phyloP scores from a whole-genome alignment of 805 yeast genomes.

The Candida insectorum region DNA sequence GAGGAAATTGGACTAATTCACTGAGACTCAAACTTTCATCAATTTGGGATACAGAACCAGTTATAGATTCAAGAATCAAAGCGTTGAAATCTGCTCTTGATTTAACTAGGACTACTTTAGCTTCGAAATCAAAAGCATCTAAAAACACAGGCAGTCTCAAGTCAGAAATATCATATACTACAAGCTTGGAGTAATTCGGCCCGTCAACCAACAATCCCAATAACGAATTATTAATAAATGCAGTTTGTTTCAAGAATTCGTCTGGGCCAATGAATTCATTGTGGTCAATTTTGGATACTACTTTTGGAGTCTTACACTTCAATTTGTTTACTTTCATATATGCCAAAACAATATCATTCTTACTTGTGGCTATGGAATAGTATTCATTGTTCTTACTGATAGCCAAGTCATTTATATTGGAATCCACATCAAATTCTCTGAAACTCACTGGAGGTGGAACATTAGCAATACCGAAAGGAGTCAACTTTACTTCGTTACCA shows the following conservation, averaged over 20 bases:
- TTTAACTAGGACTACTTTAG: constrained; percentile 55
- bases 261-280: constrained; percentile 30
- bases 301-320: constrained; percentile 44
- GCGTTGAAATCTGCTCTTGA: constrained; percentile 50
- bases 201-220: constrained; percentile 63
- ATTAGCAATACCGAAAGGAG: constrained; percentile 81
- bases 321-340: constrained; percentile 50
- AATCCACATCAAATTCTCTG: constrained; percentile 55
- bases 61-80: constrained; percentile 58
- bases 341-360: constrained; percentile 26
- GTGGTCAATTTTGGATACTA: constrained; percentile 27
- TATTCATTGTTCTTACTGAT: constrained; percentile 55
- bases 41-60: constrained; percentile 53
- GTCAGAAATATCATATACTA: constrained; percentile 47
- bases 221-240: constrained; percentile 48
- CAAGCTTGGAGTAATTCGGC: constrained; percentile 46
- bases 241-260: constrained; percentile 61
- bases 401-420: constrained; percentile 61
- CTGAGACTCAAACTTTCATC: constrained; percentile 24
- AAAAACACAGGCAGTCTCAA: constrained; percentile 36
- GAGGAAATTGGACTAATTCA: constrained; percentile 57
- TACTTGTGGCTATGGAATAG: constrained; percentile 56
- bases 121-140: constrained; percentile 41
- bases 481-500: constrained; percentile 64
- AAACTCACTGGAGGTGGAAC: constrained; percentile 93